These are phyloP conservation scores for Globisporangium cystogenes DNA, from an alignment of 352 stramenopile genomes.

Conservation along the genomic window DNA sequence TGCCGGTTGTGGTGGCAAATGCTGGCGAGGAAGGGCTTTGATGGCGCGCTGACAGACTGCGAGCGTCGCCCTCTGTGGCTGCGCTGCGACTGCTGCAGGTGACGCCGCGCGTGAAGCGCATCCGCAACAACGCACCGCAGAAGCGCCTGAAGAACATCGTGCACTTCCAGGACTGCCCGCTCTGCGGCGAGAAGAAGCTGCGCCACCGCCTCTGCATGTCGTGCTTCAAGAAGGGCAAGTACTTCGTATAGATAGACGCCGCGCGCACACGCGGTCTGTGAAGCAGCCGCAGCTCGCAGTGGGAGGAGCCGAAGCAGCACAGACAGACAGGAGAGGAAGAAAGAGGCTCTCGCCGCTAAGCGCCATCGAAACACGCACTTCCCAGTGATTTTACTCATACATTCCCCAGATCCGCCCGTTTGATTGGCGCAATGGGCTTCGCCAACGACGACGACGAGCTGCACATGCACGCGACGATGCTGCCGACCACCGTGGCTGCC, in stretches of 20 bases:
- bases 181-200: slow-evolving; percentile 86
- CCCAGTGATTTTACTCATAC: neutral
- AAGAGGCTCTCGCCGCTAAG: neutral
- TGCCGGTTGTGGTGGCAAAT: no score
- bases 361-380: no score
- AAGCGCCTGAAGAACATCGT: slow-evolving; percentile 90
- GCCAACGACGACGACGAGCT: slow-evolving; percentile 11
- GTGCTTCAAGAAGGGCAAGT: slow-evolving; percentile 91
- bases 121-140: slow-evolving; percentile 83
- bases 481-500: slow-evolving; percentile 1
- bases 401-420: no score
- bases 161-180: slow-evolving; percentile 80
- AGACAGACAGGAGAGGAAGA: no score
- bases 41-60: neutral
- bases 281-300: neutral
- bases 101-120: slow-evolving; percentile 81
- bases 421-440: neutral
- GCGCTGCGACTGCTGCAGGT: slow-evolving; percentile 30
- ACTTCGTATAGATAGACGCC: slow-evolving; percentile 63
- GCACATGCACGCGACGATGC: slow-evolving; percentile 16
- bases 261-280: no score
- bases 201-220: slow-evolving; percentile 87
- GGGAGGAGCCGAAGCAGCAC: neutral
- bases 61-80: neutral
- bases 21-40: no score